Base-by-base conservation (phyloP, 495 filamentous ascomycete genomes). In the Podospora australis region DNA sequence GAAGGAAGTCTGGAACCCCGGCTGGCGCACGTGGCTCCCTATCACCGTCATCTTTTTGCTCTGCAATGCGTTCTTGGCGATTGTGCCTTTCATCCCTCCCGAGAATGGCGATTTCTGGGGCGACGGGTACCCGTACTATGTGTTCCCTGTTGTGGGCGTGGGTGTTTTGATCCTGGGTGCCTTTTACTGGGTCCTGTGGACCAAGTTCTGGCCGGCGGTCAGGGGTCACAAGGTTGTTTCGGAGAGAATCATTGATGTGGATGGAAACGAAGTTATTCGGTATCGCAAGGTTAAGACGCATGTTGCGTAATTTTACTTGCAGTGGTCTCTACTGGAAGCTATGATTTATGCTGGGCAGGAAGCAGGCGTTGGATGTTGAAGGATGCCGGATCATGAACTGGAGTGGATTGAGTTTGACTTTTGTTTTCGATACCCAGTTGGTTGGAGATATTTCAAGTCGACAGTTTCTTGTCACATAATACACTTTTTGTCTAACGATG, bases 101-200 rank as follows among this genome's bases (percentile, higher is more conserved):
- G 44, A 44, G 20, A 63, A 70, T 41, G 70, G 73, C 17, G 64
- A 68, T 51, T 70, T 71, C 58, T 71, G 74, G 36, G 71, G 71
- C 21, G 58, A 70, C 16, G 65, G 63, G 8, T 70, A 77, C 14
- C 75, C 75, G 16, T 77, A 75, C 54, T 77, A 69, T 46, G 56
- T 75, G 10, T 74, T 75, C 56, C 73, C 73, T 11, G 71, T 77
- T 5, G 74, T 78, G 10, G 75, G 73, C 30, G 63, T 74, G 3
- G 67, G 63, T 2, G 69, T 78, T 19, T 46, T 78, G 44, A 48
- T 69, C 17, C 63, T 69, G 16, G 74, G 74, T 11, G 73, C 34
- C 11, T 44, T 75, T 2, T 78, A 78, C 55, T 78, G 75, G 75
- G 35, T 67, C 17, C 52, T 72, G 43, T 78, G 74, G 74, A 73